phyloP scores from a whole-genome alignment of 1,284 basidiomycete species.

The Microbotryum scabiosae region DNA sequence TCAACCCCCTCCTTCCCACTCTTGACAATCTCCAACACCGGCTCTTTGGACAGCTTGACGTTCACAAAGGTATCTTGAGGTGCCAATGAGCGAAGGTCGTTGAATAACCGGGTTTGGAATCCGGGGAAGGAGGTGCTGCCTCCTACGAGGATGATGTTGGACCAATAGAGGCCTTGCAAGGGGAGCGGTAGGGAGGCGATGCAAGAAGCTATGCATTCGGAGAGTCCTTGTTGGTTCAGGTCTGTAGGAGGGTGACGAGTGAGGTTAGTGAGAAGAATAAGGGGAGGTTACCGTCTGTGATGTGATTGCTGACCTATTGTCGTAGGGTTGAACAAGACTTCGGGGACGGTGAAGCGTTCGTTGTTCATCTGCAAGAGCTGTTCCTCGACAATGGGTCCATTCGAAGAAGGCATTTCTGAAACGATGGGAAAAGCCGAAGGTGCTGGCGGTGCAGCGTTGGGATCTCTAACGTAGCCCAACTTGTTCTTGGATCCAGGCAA shows the following conservation, averaged over 20 bases:
- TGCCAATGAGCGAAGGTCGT: constrained; percentile 65
- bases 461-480: constrained; percentile 55
- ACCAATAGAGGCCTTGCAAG: constrained; percentile 84
- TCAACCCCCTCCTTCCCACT: no score
- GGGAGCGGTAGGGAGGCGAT: constrained; percentile 66
- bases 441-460: constrained; percentile 10
- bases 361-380: constrained; percentile 80
- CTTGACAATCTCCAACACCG: constrained; percentile 47
- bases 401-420: neutral
- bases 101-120: constrained; percentile 60
- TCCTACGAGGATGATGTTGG: constrained; percentile 80
- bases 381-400: constrained; percentile 45
- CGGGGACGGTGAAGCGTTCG: constrained; percentile 81
- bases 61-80: constrained; percentile 64
- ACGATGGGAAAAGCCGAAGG: neutral
- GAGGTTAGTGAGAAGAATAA: neutral
- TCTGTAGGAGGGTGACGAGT: constrained; percentile 46
- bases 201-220: constrained; percentile 62
- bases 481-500: constrained; percentile 50
- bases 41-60: constrained; percentile 56
- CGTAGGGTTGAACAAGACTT: constrained; percentile 77
- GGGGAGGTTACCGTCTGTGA: neutral
- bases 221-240: constrained; percentile 67
- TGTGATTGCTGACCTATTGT: constrained; percentile 59
- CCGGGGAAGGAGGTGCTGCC: constrained; percentile 68